Evolutionary conservation across 495 filamentous ascomycete species (phyloP), one percentile per base, ranked within the genome.

Genomic region (Pseudotulostoma volvatum): DNA sequence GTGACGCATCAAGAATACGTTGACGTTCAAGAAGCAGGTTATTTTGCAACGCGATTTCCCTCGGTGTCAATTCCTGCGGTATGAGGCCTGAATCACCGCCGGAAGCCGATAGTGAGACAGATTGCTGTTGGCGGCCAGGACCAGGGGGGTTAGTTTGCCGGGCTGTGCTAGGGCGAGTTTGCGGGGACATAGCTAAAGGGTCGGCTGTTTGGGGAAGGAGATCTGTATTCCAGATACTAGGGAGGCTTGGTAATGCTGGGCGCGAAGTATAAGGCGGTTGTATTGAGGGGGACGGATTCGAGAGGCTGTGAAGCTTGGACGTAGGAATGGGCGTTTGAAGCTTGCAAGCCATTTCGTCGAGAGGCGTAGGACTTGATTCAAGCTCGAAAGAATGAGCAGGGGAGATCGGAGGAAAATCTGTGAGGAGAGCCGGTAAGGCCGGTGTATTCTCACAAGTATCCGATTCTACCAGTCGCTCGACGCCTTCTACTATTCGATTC

Each of bases 401-500:
- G n/a, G n/a, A n/a, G n/a, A n/a, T n/a, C n/a, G n/a, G n/a, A 11
- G 56, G 23, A 33, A 42, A 52, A 9, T 56, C 51, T 38, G 46
- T 51, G 38, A 59, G 54, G 11, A 41, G 33, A 15, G 11, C 33
- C 1, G 50, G 39, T 7, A 57, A 34, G 19, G 47, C 33, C 28
- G 62, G 55, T 1, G 50, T 52, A 36, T 66, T 64, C 34, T 71
- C 67, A 36, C 62, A 63, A 3, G 56, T 60, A 39, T 68, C 64
- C 7, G 66, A 67, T 25, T 71, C 74, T 7, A 84, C 71, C 33
- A 83, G 59, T 38, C 72, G 61, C 46, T 67, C 63, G 5, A 67
- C 60, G 18, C 51, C 61, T 36, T 83, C 76, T 9, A 81, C 76
- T 56, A 81, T 82, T 3, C 61, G 61, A 38, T 71, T 56, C 68